These are phyloP conservation scores for Podaxis mareebaensis DNA, from an alignment of 768 basidiomycete species.

Conservation along the genomic window DNA sequence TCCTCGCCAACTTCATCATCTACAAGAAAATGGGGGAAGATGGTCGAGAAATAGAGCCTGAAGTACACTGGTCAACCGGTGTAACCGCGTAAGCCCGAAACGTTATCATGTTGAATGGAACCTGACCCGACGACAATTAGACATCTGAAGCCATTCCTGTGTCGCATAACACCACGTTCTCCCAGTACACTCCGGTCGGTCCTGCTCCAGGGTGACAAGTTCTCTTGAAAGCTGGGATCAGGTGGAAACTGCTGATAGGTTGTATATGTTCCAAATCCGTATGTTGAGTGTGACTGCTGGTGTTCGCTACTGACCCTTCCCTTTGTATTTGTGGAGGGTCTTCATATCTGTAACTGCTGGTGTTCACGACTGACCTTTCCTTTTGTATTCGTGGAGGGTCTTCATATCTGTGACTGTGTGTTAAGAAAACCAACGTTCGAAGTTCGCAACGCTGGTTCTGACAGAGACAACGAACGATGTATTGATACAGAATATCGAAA, in stretches of 20 bases:
- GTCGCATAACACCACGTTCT: slow-evolving; percentile 27
- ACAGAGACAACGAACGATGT: background rate
- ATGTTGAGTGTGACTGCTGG: too few species aligned
- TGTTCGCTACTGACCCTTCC: too few species aligned
- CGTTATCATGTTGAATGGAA: background rate
- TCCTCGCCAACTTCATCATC: slow-evolving; percentile 40
- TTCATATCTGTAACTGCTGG: too few species aligned
- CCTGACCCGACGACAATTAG: slow-evolving; percentile 11
- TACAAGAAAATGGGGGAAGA: slow-evolving; percentile 32
- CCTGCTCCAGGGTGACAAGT: background rate
- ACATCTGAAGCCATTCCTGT: slow-evolving; percentile 27
- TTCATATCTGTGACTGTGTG: too few species aligned
- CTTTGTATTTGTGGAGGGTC: too few species aligned
- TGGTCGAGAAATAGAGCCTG: slow-evolving; percentile 38
- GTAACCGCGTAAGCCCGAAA: slow-evolving; percentile 24
- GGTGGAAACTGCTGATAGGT: background rate
- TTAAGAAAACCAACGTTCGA: too few species aligned
- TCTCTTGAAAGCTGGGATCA: background rate
- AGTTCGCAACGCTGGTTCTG: too few species aligned
- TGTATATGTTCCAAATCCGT: background rate
- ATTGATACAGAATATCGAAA: background rate
- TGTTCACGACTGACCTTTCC: too few species aligned
- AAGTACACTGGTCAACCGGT: slow-evolving; percentile 32
- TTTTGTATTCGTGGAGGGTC: too few species aligned
- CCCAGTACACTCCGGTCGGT: slow-evolving; percentile 6